These are phyloP conservation scores for Zalerion maritima DNA, from an alignment of 495 filamentous ascomycete species.

Conservation along the genomic window DNA sequence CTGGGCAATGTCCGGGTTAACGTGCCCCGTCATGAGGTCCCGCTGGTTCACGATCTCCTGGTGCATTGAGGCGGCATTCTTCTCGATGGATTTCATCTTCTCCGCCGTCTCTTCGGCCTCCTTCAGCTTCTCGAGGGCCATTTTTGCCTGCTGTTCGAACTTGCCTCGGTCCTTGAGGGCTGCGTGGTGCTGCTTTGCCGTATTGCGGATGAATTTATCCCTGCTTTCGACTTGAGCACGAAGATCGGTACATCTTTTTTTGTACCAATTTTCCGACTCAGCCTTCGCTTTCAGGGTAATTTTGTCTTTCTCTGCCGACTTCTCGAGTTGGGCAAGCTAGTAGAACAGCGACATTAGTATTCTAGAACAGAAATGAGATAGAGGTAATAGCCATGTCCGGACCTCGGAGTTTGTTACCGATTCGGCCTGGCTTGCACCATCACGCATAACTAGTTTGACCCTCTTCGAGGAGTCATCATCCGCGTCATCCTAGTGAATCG, in stretches of 20 bases:
- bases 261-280: conserved; percentile 10
- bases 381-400: not conserved
- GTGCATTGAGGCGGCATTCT: conserved; percentile 32
- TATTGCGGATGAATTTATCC: conserved; percentile 10
- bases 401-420: conserved; percentile 3
- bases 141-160: conserved; percentile 19
- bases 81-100: conserved; percentile 23
- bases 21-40: conserved; percentile 33
- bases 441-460: no score
- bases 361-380: no score
- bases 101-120: conserved; percentile 4
- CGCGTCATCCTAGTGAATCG: conserved; percentile 10
- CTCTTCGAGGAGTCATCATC: no score
- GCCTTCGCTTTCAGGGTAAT: conserved; percentile 11
- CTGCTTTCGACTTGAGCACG: conserved; percentile 18
- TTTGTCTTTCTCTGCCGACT: conserved; percentile 19
- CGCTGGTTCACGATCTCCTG: conserved; percentile 30
- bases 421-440: conserved; percentile 10
- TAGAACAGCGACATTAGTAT: not conserved
- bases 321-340: not conserved
- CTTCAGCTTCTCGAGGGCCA: conserved; percentile 15
- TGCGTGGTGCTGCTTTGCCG: conserved; percentile 19
- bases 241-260: conserved; percentile 14
- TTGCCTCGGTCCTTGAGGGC: conserved; percentile 23
- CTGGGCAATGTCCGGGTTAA: conserved; percentile 33